These are phyloP conservation scores for Gremmenia infestans DNA, from an alignment of 2,329 filamentous ascomycete genomes.

Conservation along the genomic window DNA sequence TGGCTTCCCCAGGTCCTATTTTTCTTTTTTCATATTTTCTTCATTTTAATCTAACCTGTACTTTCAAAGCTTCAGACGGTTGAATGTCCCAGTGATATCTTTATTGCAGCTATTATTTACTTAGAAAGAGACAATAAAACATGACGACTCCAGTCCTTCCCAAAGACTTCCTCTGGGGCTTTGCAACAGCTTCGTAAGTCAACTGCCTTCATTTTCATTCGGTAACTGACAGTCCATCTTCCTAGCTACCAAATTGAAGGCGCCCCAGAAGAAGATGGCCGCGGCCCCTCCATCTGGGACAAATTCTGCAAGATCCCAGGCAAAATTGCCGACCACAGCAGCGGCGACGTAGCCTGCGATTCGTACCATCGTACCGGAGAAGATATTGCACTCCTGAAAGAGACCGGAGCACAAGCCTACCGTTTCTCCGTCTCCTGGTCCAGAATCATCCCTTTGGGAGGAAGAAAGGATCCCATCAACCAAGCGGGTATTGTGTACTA, in stretches of 20 bases:
- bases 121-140: constrained; percentile 4
- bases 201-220: neutral
- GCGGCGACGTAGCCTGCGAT: constrained; percentile 76
- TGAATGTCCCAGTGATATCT: neutral
- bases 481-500: constrained; percentile 74
- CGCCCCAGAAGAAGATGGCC: constrained; percentile 66
- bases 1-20: neutral
- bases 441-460: constrained; percentile 79
- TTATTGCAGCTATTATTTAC: constrained; percentile 5
- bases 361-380: constrained; percentile 75
- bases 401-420: constrained; percentile 68
- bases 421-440: constrained; percentile 84
- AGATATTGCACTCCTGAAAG: constrained; percentile 74
- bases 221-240: neutral
- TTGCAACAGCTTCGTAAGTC: constrained; percentile 69
- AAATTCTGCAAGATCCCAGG: constrained; percentile 76
- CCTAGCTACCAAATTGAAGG: constrained; percentile 84
- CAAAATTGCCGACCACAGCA: constrained; percentile 75
- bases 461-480: constrained; percentile 77
- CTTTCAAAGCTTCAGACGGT: neutral
- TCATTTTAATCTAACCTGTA: constrained; percentile 3
- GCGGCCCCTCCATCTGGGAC: constrained; percentile 83
- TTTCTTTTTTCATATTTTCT: neutral
- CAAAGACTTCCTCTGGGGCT: constrained; percentile 72
- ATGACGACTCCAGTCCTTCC: constrained; percentile 51